A percentile compares a stretch with the other conserved stretches of the same genome.
Evolutionary conservation across 2,329 filamentous ascomycete genomes (phyloP).

Genomic region (Exophiala phaeomuriformis): DNA sequence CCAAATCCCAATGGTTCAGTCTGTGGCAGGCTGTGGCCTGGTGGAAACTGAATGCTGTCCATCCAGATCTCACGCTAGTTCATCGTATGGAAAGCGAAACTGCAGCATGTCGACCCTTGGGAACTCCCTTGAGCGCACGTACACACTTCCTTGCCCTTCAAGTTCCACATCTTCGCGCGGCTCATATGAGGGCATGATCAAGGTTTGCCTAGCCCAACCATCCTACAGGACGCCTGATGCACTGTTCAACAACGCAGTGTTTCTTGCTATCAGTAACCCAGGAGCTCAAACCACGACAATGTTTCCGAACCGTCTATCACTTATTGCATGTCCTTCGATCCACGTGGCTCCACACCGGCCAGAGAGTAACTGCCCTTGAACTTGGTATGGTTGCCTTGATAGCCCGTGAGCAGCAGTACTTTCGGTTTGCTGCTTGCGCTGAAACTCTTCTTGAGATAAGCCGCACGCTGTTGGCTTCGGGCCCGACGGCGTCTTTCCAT

Average conservation of each 20-base stretch:
- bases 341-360: constrained; percentile 11
- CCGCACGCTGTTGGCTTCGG: no score
- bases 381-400: not conserved
- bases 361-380: not conserved
- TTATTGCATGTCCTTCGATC: not conserved
- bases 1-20: not conserved
- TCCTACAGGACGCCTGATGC: constrained; percentile 9
- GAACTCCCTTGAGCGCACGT: no score
- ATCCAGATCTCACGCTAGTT: not conserved
- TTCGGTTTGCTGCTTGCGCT: no score
- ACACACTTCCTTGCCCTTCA: no score
- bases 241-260: not conserved
- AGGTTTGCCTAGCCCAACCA: not conserved
- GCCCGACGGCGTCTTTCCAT: no score
- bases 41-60: not conserved
- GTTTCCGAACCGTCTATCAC: not conserved
- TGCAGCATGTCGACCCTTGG: no score
- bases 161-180: no score
- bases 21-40: not conserved
- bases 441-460: no score
- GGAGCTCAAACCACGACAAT: no score
- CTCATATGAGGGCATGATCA: no score
- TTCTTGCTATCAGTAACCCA: no score
- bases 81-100: not conserved
- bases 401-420: no score